Evolutionary conservation across 1,139 yeast species (phyloP), one percentile per base, ranked within the genome.

Genomic region (Saccharomycopsis hybrid): DNA sequence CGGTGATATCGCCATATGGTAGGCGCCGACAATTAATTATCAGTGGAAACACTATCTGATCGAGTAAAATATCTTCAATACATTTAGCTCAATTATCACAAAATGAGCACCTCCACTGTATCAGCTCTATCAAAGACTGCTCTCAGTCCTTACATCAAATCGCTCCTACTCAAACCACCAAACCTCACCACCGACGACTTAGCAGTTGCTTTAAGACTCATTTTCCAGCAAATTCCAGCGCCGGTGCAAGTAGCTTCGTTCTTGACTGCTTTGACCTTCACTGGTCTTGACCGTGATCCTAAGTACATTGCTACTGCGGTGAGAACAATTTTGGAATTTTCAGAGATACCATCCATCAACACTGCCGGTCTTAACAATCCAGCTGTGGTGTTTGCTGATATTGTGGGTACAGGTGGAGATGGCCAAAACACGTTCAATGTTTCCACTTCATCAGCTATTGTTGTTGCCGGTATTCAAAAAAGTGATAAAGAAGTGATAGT

Each of bases 401-500:
- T 92, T 40, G 98, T 92, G 5, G 98, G 98, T 1, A 92, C 98
- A 0, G 98, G 98, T 31, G 98, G 98, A 4, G 98, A 92, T 62
- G 96, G 97, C 2, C 96, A 92, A 63, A 84, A 92, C 62, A 92
- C 98, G 0, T 92, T 92, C 68, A 92, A 92, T 62, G 98, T 92
- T 1, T 85, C 96, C 5, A 92, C 98, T 0, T 87, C 97, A 1
- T 74, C 97, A 1, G 97, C 97, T 0, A 88, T 92, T 48, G 89
- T 92, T 3, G 95, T 90, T 0, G 87, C 97, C 0, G 98, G 98
- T 3, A 84, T 87, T 72, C 80, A 53, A 44, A 53, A 37, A 9
- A 25, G 38, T 3, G 25, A n/a, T 4, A n/a, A n/a, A n/a, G n/a
- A n/a, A n/a, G 51, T 54, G 4, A 30, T 35, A 9, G 48, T 53